Evolutionary conservation across 805 yeast species (phyloP).

Genomic region (Candida suzukii): DNA sequence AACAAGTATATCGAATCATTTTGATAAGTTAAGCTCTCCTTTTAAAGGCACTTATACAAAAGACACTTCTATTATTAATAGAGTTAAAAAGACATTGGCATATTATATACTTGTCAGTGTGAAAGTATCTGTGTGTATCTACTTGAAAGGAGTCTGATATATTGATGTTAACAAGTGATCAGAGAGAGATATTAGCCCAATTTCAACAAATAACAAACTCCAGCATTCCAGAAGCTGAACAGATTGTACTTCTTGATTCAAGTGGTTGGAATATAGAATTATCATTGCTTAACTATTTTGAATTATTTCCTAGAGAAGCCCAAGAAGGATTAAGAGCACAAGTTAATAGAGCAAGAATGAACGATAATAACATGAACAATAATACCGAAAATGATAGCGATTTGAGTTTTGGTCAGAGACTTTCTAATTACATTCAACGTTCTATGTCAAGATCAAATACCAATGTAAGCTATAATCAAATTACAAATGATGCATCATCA

Average conservation of each 20-base stretch:
- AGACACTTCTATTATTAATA: too few relatives aligned
- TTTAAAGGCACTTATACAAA: too few relatives aligned
- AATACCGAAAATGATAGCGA: constrained; percentile 1
- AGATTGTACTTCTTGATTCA: constrained; percentile 12
- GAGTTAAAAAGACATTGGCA: too few relatives aligned
- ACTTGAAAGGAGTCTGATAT: too few relatives aligned
- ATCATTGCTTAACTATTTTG: constrained; percentile 16
- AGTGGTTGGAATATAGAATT: constrained; percentile 21
- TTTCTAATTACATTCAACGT: constrained; percentile 1
- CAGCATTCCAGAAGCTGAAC: constrained; percentile 10
- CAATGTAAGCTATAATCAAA: neutral
- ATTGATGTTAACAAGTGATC: constrained; percentile 6
- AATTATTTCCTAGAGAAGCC: constrained; percentile 15
- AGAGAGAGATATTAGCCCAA: constrained; percentile 11
- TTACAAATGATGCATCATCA: too few relatives aligned
- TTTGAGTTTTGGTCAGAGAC: constrained; percentile 2
- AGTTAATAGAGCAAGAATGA: constrained; percentile 2
- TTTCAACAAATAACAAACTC: constrained; percentile 13
- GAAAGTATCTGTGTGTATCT: too few relatives aligned
- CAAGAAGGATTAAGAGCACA: constrained; percentile 5
- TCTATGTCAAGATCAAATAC: neutral
- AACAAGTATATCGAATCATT: too few relatives aligned
- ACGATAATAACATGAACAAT: neutral
- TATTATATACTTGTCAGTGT: too few relatives aligned
- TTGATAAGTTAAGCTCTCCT: too few relatives aligned